A percentile compares a stretch with the other conserved stretches of the same genome.
These are phyloP conservation scores for Cynara cardunculus DNA, from an alignment of 129 eudicot species.

Conservation along the genomic window DNA sequence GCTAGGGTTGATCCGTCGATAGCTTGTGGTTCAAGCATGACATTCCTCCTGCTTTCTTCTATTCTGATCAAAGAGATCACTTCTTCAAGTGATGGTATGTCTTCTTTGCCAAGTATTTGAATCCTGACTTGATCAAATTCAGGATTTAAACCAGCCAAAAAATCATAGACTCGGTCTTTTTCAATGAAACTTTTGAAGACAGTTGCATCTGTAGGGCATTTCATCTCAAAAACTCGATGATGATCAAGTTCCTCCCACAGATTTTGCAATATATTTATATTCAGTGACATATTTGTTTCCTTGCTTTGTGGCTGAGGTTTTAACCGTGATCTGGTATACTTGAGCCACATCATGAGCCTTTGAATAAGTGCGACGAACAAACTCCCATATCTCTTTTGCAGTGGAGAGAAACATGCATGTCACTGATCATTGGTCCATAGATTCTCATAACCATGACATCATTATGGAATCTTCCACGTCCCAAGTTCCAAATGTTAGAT, in stretches of 20 bases:
- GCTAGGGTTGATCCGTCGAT: no score
- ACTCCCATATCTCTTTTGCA: slow-evolving; percentile 1
- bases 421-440: slow-evolving; percentile 1
- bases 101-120: background rate
- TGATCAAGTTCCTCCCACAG: background rate
- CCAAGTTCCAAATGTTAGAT: background rate
- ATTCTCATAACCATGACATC: slow-evolving; percentile 11
- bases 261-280: background rate
- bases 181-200: background rate
- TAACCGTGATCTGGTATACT: background rate
- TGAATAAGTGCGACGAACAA: background rate
- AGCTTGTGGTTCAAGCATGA: no score
- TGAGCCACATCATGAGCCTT: slow-evolving; percentile 12
- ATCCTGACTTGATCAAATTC: background rate
- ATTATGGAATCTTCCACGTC: slow-evolving; percentile 14
- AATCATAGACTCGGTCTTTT: background rate
- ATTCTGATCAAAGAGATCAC: no score
- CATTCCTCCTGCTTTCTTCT: no score
- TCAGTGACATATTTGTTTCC: background rate
- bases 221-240: background rate
- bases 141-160: background rate
- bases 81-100: no score
- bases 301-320: background rate
- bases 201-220: background rate
- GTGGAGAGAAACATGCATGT: slow-evolving; percentile 1